These are phyloP conservation scores for Talaromyces sp. DNA, from an alignment of 2,329 filamentous ascomycete genomes.

Conservation along the genomic window DNA sequence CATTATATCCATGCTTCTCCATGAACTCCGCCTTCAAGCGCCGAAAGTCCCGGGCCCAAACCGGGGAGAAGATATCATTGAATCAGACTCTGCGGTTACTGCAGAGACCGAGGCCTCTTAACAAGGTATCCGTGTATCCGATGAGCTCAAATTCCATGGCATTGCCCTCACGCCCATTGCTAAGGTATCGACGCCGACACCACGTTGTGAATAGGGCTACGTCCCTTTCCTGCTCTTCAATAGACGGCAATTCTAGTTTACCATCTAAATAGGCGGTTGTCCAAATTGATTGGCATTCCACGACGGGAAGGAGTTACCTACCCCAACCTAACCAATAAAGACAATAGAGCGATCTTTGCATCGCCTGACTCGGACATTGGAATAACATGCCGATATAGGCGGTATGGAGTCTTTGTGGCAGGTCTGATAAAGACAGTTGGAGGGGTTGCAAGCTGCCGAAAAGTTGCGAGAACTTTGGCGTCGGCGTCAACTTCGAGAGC, in stretches of 20 bases:
- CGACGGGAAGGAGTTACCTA: constrained; percentile 7
- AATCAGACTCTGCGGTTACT: constrained; percentile 6
- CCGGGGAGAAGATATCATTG: constrained; percentile 1
- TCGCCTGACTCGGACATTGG: constrained; percentile 2
- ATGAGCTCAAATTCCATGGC: constrained; percentile 5
- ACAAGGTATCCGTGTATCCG: constrained; percentile 5
- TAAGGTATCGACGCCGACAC: constrained; percentile 4
- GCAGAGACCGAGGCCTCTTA: constrained; percentile 1
- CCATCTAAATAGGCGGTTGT: constrained; percentile 6
- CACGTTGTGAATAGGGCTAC: constrained; percentile 7
- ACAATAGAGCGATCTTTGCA: constrained; percentile 7
- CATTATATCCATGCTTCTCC: neutral
- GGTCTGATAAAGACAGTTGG: constrained; percentile 1
- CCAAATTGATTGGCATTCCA: constrained; percentile 8
- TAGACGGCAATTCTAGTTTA: constrained; percentile 1
- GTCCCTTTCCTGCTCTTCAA: constrained; percentile 6
- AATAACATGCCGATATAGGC: constrained; percentile 6
- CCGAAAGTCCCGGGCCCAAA: constrained; percentile 5
- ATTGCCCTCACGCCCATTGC: constrained; percentile 3
- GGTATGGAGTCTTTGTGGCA: constrained; percentile 3
- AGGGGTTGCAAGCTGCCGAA: constrained; percentile 4
- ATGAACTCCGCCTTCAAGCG: constrained; percentile 4
- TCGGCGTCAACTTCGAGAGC: constrained; percentile 4
- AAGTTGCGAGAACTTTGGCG: constrained; percentile 3
- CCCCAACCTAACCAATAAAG: constrained; percentile 6